Conservation (phyloP, 2,329 filamentous ascomycete genomes). For the Colletotrichum kahawae region DNA sequence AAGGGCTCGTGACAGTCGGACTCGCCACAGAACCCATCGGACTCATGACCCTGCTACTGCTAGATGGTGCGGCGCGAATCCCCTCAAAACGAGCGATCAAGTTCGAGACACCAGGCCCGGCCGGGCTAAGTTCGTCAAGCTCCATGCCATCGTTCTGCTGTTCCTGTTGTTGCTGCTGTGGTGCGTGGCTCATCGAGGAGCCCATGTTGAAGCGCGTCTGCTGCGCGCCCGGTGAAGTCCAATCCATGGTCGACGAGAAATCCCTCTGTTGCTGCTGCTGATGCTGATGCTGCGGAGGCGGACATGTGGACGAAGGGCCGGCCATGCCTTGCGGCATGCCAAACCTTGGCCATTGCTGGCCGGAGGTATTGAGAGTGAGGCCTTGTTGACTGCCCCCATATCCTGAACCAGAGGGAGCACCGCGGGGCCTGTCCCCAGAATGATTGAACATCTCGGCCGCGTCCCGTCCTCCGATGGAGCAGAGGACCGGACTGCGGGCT, state of each 20-base stretch:
- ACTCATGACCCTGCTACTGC: conserved; percentile 30
- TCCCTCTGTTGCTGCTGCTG: conserved; percentile 3
- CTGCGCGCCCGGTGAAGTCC: conserved; percentile 36
- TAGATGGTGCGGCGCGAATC: conserved; percentile 37
- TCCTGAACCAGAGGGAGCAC: conserved; percentile 29
- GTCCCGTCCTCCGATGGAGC: conserved; percentile 34
- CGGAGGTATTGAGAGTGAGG: conserved; percentile 32
- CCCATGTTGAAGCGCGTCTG: conserved; percentile 25
- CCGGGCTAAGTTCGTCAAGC: conserved; percentile 18
- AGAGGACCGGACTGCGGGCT: conserved; percentile 37
- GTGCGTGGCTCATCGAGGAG: background rate
- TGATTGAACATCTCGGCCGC: conserved; percentile 44
- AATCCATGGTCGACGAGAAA: conserved; percentile 38
- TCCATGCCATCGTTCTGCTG: conserved; percentile 20
- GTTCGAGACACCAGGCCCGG: conserved; percentile 37
- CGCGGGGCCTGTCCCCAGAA: conserved; percentile 34
- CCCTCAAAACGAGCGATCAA: conserved; percentile 46
- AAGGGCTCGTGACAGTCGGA: conserved; percentile 23
- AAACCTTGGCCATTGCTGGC: conserved; percentile 37
- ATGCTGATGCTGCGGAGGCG: conserved; percentile 20
- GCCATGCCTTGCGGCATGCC: conserved; percentile 31
- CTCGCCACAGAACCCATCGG: conserved; percentile 26
- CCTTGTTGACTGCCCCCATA: conserved; percentile 8
- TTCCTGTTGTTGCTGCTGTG: background rate
- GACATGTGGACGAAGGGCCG: conserved; percentile 32